Evolutionary conservation across 2,329 filamentous ascomycete species (phyloP), one percentile per base, ranked within the genome.

Genomic region (Talaromyces funiculosus): DNA sequence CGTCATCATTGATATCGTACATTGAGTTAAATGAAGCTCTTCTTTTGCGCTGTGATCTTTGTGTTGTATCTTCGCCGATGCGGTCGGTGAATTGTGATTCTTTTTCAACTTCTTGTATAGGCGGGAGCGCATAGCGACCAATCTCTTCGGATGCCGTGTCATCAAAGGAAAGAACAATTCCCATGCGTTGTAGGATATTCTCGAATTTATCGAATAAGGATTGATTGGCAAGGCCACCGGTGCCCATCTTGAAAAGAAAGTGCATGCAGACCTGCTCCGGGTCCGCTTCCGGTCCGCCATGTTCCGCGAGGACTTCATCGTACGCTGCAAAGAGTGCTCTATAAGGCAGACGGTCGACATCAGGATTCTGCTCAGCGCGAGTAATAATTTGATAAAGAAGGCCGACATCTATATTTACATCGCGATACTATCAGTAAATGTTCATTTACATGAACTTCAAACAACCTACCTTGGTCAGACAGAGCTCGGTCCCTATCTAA

Each of bases 321-420:
- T 95, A 95, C 31, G 90, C 90, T 57, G 83, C 82, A 75, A 95
- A 95, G 18, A 96, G 82, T 9, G 90, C 90, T 69, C 86, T 86
- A 61, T 88, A 90, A 3, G 90, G 87, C 22, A 89, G 80, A 59
- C 84, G 82, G 67, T 88, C 84, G 53, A 82, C 81, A 60, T 86
- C 83, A 1, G 84, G 80, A 31, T 89, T 81, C 42, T 83, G 78
- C 75, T 92, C 85, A 45, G 90, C 92, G 67, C 83, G 81, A 63
- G 81, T 79, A 68, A 95, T 86, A 68, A 96, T 90, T 61, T 88
- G 82, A 74, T 91, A 88, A 61, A 96, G 81, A 63, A 91, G 82
- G 63, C 84, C 82, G 72, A 96, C 89, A 78, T 95, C 92, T 92
- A 65, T 29, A 22, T n/a, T n/a, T 20, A 47, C 20, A 16, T 22